Evolutionary conservation across 768 basidiomycete genomes (phyloP), one percentile per base, ranked within the genome.

Genomic region (Rhodotorula paludigena): DNA sequence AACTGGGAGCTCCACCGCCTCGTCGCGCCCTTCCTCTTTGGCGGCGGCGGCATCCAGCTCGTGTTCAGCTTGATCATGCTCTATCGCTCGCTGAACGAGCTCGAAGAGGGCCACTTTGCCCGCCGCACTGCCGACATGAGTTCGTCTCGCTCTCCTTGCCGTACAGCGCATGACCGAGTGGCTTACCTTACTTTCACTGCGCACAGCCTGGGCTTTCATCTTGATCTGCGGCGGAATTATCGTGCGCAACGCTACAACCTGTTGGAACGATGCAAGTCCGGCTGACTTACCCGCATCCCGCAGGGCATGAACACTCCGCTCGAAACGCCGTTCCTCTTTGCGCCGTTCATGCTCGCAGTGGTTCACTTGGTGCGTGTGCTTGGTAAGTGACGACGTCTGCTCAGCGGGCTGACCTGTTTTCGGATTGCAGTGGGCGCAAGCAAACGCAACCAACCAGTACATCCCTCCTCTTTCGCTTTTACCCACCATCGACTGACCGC

Each of bases 91-190:
- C 81, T 85, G 32, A 81, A 85, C 72, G 80, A 84, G 47, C 80
- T 92, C 7, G 90, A 92, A 78, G 79, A 81, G 21, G 80, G 81
- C 8, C 82, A 85, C 49, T 92, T 85, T 74, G 69, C 76, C 1
- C 77, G 80, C 8, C 83, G 84, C 55, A 87, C 88, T 0, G 83
- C 88, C 5, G 89, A 92, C 78, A 88, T 87, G 25, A 90, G 86
- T 83, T 89, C 90, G 73, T 81, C 86, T 75, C 5, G 21, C 4
- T 39, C 11, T n/a, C n/a, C 30, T 23, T 3, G 36, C 33, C 8
- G 5, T 16, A 4, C 35, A 21, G 18, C 47, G 33, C 5, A 2
- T 6, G 14, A 11, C 8, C 20, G 30, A 20, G 48, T 32, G 39
- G 20, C 5, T 21, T 16, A 23, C 23, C 28, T n/a, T 25, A 3